Evolutionary conservation across 805 yeast species (phyloP).

Genomic region (Lipomyces spencermartinsiae): DNA sequence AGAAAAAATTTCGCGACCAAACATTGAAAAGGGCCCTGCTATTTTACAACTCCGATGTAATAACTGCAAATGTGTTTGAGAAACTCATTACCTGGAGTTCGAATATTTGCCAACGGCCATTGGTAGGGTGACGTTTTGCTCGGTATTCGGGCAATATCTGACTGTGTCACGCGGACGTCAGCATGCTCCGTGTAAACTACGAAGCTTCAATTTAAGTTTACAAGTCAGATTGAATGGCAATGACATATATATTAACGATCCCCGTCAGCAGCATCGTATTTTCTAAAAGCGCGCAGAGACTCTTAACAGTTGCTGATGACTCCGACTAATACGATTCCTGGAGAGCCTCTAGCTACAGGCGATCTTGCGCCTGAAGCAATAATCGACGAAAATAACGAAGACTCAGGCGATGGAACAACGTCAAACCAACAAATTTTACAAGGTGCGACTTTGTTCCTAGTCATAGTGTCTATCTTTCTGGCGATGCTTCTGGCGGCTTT

Average conservation of each 20-base stretch:
- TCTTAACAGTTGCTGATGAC: background rate
- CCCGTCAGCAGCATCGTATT: background rate
- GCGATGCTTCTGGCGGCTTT: slow-evolving; percentile 61
- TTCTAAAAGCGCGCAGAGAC: background rate
- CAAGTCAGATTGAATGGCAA: background rate
- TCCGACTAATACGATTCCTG: background rate
- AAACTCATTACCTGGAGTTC: background rate
- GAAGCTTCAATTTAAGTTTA: background rate
- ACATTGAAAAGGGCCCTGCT: background rate
- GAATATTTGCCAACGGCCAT: background rate
- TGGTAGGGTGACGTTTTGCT: background rate
- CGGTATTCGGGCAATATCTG: background rate
- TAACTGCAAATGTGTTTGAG: background rate
- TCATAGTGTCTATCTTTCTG: slow-evolving; percentile 33
- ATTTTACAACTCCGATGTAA: background rate
- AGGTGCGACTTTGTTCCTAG: slow-evolving; percentile 9
- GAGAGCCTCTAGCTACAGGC: background rate
- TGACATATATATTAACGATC: background rate
- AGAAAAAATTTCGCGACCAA: no score
- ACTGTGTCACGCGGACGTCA: background rate
- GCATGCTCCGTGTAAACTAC: background rate
- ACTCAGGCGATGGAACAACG: slow-evolving; percentile 19
- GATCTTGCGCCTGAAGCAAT: background rate
- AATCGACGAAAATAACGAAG: slow-evolving; percentile 10
- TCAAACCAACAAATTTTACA: slow-evolving; percentile 12